phyloP scores from a whole-genome alignment of 179 eudicot genomes.

The Beta lomatogona region DNA sequence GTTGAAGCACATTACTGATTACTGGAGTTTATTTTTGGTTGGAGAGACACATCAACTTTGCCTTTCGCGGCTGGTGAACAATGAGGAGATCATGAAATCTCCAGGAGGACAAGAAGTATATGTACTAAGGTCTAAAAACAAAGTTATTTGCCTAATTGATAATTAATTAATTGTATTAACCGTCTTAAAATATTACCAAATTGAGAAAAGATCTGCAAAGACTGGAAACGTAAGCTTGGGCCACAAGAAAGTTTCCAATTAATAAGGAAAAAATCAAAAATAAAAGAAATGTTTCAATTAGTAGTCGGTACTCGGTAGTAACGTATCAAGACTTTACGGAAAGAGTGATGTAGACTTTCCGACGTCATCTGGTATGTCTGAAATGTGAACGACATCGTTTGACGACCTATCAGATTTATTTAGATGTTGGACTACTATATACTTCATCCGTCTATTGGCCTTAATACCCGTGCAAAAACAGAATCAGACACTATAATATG shows the following conservation, averaged over 20 bases:
- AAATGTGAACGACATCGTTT: too few relatives aligned
- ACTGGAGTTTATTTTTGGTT: background rate
- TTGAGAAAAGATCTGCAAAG: background rate
- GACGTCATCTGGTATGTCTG: background rate
- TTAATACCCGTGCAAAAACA: too few relatives aligned
- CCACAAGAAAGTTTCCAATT: background rate
- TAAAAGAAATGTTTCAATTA: too few relatives aligned
- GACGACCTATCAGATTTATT: background rate
- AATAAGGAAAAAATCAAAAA: rapidly evolving
- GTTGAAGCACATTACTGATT: background rate
- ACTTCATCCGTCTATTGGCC: too few relatives aligned
- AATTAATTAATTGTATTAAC: background rate
- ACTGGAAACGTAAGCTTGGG: background rate
- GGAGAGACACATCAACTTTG: background rate
- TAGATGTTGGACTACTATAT: too few relatives aligned
- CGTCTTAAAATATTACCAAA: background rate
- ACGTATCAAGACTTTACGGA: background rate
- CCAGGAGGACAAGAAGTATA: background rate
- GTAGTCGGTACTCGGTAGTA: too few relatives aligned
- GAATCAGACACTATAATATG: too few relatives aligned
- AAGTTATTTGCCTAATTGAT: background rate
- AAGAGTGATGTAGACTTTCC: background rate
- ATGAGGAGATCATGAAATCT: background rate
- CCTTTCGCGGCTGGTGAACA: background rate
- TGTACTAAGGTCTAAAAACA: background rate